phyloP scores from a whole-genome alignment of 768 basidiomycete species.

The Lactarius pseudohatsudake region DNA sequence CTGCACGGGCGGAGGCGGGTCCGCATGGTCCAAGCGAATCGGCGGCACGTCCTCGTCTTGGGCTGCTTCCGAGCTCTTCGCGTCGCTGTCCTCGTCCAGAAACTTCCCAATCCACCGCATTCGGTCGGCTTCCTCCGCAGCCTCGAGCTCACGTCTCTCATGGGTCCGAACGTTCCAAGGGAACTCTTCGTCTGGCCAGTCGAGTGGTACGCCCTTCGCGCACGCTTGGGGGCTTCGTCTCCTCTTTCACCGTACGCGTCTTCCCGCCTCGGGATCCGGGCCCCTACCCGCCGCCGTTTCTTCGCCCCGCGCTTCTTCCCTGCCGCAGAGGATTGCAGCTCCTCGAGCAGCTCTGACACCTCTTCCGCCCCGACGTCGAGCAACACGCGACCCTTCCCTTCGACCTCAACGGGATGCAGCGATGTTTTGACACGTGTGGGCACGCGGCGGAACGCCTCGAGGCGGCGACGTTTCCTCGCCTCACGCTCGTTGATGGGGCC shows the following conservation, averaged over 20 bases:
- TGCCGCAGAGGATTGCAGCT: conserved; percentile 31
- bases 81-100: conserved; percentile 70
- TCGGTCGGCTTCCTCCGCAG: conserved; percentile 58
- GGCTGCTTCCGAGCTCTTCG: conserved; percentile 40
- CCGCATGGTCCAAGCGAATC: conserved; percentile 35
- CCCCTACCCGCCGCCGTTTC: conserved; percentile 48
- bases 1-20: conserved; percentile 34
- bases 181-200: conserved; percentile 79
- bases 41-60: conserved; percentile 38
- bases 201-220: conserved; percentile 42
- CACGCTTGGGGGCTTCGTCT: conserved; percentile 9
- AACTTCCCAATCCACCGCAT: conserved; percentile 68
- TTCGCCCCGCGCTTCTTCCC: conserved; percentile 44
- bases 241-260: conserved; percentile 7
- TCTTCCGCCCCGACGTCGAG: conserved; percentile 53
- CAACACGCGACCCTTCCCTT: conserved; percentile 71
- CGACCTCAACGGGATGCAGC: conserved; percentile 62
- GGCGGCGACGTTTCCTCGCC: conserved; percentile 60
- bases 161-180: conserved; percentile 71
- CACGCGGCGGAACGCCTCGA: conserved; percentile 62
- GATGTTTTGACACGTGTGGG: conserved; percentile 35
- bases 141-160: conserved; percentile 51
- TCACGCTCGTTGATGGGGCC: conserved; percentile 50
- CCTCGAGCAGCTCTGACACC: conserved; percentile 34
- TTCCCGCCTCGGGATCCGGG: conserved; percentile 27